phyloP scores from a whole-genome alignment of 352 stramenopile genomes.

The Globisporangium emineosum region DNA sequence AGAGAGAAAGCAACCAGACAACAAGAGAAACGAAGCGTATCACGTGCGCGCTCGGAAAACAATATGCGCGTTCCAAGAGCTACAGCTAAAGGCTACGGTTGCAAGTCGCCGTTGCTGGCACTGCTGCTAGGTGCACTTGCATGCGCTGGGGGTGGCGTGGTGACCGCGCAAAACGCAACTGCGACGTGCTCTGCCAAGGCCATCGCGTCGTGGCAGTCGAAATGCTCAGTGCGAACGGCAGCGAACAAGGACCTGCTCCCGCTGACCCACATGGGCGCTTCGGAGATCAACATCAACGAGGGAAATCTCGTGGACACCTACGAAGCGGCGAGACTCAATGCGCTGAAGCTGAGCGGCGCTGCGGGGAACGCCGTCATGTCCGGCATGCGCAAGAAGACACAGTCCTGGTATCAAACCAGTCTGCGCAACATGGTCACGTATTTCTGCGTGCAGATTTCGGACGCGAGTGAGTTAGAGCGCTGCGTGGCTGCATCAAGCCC shows the following conservation, averaged over 20 bases:
- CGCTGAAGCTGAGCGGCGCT: slow-evolving; percentile 57
- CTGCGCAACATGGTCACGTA: slow-evolving; percentile 67
- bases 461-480: slow-evolving; percentile 41
- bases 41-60: background rate
- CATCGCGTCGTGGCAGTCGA: slow-evolving; percentile 50
- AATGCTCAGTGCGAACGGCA: slow-evolving; percentile 46
- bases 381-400: slow-evolving; percentile 65
- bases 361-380: slow-evolving; percentile 65
- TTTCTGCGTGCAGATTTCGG: slow-evolving; percentile 58
- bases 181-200: slow-evolving; percentile 52
- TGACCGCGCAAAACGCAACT: slow-evolving; percentile 11
- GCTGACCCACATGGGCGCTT: slow-evolving; percentile 42
- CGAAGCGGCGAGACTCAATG: slow-evolving; percentile 60
- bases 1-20: background rate
- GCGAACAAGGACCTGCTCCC: slow-evolving; percentile 59
- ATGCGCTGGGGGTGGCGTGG: background rate
- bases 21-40: background rate
- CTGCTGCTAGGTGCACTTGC: background rate
- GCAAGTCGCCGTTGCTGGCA: background rate
- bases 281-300: slow-evolving; percentile 64
- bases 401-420: slow-evolving; percentile 65
- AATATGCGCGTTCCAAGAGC: background rate
- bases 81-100: background rate
- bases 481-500: slow-evolving; percentile 50
- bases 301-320: slow-evolving; percentile 58